Base-by-base conservation (phyloP, 2,329 filamentous ascomycete species). In the Penicillium aurantiogriseum region DNA sequence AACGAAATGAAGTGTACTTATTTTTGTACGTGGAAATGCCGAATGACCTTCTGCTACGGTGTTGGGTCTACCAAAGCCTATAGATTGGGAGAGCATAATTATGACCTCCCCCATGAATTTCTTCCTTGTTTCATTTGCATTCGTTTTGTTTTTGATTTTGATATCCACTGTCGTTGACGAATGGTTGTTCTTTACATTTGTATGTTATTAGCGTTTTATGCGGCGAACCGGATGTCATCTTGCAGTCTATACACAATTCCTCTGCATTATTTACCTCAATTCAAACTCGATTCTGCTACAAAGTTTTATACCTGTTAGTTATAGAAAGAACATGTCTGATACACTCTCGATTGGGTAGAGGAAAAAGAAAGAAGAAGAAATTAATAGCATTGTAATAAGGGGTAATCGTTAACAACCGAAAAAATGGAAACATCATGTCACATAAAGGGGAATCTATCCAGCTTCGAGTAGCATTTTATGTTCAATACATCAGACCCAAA, bases 171-270 rank as follows among this genome's bases (percentile, higher is more conserved):
- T 53, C 49, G 19, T 19, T 33, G 49, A 47, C 27, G 33, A 56
- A 47, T 36, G 29, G n/a, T 38, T 52, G 17, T n/a, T 33, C 23
- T 10, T 36, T 40, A 15, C 21, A 5, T 36, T 42, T 48, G 35
- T 40, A 40, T 38, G 38, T 42, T 44, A 39, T 39, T 56, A 52
- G 40, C 48, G 27, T 29, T 52, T 17, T 39, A 9, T 25, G 40
- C 29, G 47, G 42, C 25, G 40, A 40, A 46, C 42, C 23, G 19
- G 42, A 54, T 53, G 61, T 58, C 40, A 54, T 60, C 50, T 57
- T 58, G 56, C 56, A 62, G 58, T 53, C 46, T 46, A 62, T 54
- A 58, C 40, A 57, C 21, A 45, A 33, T 45, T 19, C 25, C n/a
- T 51, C 23, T 45, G 31, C 54, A 55, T 55, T 7, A 21, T 44